Evolutionary conservation across 345 rosid species (phyloP).

Genomic region (Diplotaxis tenuifolia): DNA sequence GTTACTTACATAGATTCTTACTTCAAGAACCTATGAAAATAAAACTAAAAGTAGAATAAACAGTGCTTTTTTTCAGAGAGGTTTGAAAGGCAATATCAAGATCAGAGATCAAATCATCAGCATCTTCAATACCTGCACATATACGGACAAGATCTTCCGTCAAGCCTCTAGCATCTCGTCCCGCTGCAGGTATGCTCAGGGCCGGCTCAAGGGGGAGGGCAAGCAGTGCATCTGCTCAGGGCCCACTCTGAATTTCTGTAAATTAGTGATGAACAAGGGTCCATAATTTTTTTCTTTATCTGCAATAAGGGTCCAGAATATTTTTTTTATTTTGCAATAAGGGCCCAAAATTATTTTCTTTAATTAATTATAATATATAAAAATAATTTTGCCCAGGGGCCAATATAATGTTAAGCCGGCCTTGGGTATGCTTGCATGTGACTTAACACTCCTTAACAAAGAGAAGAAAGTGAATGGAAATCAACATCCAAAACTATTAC

Average conservation of each 20-base stretch:
- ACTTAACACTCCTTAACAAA: conserved; percentile 80
- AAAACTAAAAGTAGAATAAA: not conserved
- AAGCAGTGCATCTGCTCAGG: too few relatives aligned
- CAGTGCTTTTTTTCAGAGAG: not conserved
- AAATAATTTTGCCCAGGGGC: too few relatives aligned
- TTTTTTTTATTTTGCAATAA: too few relatives aligned
- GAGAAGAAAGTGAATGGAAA: not conserved
- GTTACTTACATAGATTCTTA: conserved; percentile 15
- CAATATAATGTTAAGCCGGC: too few relatives aligned
- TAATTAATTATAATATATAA: too few relatives aligned
- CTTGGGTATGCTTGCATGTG: conserved; percentile 95
- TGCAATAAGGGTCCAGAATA: too few relatives aligned
- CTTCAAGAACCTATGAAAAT: conserved; percentile 16
- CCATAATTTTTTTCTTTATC: too few relatives aligned
- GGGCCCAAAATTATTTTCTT: too few relatives aligned
- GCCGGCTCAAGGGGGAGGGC: too few relatives aligned
- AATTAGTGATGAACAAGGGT: too few relatives aligned
- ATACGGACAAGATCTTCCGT: conserved; percentile 84
- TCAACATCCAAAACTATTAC: conserved; percentile 3
- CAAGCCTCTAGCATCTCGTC: conserved; percentile 84
- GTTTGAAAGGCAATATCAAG: conserved; percentile 65
- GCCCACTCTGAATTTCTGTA: too few relatives aligned
- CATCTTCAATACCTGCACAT: conserved; percentile 93
- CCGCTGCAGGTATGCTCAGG: conserved; percentile 75
- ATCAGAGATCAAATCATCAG: conserved; percentile 77